Evolutionary conservation across 441 rosid species (phyloP).

Genomic region (Erysimum cheiri): DNA sequence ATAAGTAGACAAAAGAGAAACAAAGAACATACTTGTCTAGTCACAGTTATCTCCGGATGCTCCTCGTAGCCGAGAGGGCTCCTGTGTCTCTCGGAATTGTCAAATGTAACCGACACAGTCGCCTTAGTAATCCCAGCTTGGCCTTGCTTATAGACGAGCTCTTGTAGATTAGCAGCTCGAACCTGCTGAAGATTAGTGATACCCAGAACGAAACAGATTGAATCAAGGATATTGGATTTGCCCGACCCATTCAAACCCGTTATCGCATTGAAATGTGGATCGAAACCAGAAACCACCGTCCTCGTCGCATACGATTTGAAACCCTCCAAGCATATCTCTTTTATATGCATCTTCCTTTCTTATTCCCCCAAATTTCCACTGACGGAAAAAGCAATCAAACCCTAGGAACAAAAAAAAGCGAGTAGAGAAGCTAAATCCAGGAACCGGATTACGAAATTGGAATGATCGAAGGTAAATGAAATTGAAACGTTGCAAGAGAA

Average conservation of each 20-base stretch:
- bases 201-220: slow-evolving; percentile 95
- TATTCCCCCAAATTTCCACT: slow-evolving; percentile 15
- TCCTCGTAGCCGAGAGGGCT: slow-evolving; percentile 96
- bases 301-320: slow-evolving; percentile 98
- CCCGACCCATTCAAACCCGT: slow-evolving; percentile 96
- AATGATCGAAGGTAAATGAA: background rate
- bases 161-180: slow-evolving; percentile 95
- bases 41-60: slow-evolving; percentile 85
- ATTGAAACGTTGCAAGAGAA: slow-evolving; percentile 26
- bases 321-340: slow-evolving; percentile 93
- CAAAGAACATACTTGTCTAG: slow-evolving; percentile 70
- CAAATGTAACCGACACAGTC: slow-evolving; percentile 87
- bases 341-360: slow-evolving; percentile 62
- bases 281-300: slow-evolving; percentile 93
- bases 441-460: background rate
- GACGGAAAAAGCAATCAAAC: background rate
- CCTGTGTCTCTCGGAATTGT: slow-evolving; percentile 72
- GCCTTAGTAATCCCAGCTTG: slow-evolving; percentile 99
- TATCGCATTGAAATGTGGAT: slow-evolving; percentile 93
- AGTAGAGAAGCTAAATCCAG: slow-evolving; percentile 19
- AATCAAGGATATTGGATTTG: slow-evolving; percentile 96
- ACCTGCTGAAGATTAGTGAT: slow-evolving; percentile 98
- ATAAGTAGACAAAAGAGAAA: slow-evolving; percentile 2
- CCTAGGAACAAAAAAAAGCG: slow-evolving; percentile 19
- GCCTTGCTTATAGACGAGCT: slow-evolving; percentile 99